Conservation (phyloP, 164 flowering plant species). For the Macadamia tetraphylla region DNA sequence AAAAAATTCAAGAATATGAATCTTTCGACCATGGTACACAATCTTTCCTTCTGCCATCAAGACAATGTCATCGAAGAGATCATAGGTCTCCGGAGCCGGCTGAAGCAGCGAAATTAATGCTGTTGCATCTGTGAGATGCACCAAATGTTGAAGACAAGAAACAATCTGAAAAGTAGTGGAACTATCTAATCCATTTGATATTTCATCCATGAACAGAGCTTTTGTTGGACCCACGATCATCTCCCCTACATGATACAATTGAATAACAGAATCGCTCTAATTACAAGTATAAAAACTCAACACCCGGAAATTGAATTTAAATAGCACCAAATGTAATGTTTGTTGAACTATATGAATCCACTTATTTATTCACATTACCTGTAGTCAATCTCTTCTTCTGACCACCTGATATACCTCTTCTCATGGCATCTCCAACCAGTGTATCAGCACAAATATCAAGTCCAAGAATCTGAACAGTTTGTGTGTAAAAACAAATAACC, state of each 20-base stretch:
- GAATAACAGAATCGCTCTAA: neutral
- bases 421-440: conserved; percentile 55
- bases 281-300: no score
- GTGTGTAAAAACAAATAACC: neutral
- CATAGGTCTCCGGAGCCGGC: conserved; percentile 67
- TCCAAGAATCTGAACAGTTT: conserved; percentile 46
- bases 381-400: conserved; percentile 65
- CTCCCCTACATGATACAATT: conserved; percentile 38
- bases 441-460: conserved; percentile 54
- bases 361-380: conserved; percentile 26
- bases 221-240: conserved; percentile 70
- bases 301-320: no score
- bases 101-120: conserved; percentile 57
- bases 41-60: conserved; percentile 64
- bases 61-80: conserved; percentile 72
- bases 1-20: conserved; percentile 33
- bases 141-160: conserved; percentile 50
- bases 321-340: no score
- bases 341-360: no score
- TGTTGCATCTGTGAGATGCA: conserved; percentile 55
- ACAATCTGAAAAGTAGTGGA: conserved; percentile 69
- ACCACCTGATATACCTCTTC: conserved; percentile 68
- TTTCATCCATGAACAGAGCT: conserved; percentile 74
- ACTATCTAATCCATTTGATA: conserved; percentile 72
- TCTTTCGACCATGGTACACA: conserved; percentile 68